Conservation (phyloP, 345 rosid genomes). For the Arabis alpina region DNA sequence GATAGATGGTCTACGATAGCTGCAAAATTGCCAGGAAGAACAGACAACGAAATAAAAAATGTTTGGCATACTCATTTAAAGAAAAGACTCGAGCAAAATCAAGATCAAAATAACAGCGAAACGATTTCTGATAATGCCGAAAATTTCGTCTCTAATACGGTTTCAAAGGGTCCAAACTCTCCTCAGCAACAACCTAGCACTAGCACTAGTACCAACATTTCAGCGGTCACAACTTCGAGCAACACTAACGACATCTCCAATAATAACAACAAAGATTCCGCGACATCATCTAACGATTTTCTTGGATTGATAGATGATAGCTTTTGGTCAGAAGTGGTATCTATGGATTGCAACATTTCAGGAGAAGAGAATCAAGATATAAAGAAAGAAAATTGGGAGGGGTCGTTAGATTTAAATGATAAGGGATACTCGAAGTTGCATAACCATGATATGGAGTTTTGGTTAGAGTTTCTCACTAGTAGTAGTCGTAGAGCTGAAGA, state of each 20-base stretch:
- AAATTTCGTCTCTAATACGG: not conserved
- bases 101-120: constrained; percentile 13
- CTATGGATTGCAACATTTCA: constrained; percentile 26
- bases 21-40: constrained; percentile 54
- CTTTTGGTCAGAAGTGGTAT: constrained; percentile 43
- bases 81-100: constrained; percentile 39
- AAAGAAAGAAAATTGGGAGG: constrained; percentile 29
- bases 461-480: constrained; percentile 37
- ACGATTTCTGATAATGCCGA: not conserved
- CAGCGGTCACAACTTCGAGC: constrained; percentile 37
- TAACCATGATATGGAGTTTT: constrained; percentile 37
- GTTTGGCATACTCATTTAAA: constrained; percentile 54
- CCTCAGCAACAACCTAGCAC: constrained; percentile 36
- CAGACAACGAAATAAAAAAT: constrained; percentile 62
- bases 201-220: constrained; percentile 28
- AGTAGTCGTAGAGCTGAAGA: constrained; percentile 23
- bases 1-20: constrained; percentile 63
- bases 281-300: constrained; percentile 29
- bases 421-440: constrained; percentile 13
- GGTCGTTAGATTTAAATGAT: constrained; percentile 19
- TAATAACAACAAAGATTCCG: constrained; percentile 38
- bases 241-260: constrained; percentile 31
- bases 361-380: constrained; percentile 21
- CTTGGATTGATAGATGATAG: constrained; percentile 40
- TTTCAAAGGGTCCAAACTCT: constrained; percentile 22